Evolutionary conservation across 2,329 filamentous ascomycete genomes (phyloP).

Genomic region (Tolypocladium cylindrosporum): DNA sequence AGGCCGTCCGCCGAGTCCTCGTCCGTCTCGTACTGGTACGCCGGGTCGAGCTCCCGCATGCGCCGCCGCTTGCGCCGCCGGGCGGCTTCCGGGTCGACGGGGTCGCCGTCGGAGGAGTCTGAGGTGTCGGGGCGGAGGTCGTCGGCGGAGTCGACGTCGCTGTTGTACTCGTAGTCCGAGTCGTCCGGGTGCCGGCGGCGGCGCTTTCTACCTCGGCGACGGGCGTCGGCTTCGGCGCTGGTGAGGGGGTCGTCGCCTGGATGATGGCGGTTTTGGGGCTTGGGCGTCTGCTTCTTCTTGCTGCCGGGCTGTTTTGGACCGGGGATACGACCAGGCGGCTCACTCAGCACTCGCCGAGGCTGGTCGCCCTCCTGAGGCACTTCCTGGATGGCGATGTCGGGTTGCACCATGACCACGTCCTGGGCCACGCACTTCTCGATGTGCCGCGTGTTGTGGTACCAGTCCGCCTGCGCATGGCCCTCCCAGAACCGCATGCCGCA

Average conservation of each 20-base stretch:
- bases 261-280: neutral
- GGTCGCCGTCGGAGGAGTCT: neutral
- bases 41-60: slow-evolving; percentile 3
- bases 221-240: neutral
- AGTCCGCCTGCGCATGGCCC: neutral
- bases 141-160: neutral
- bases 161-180: neutral
- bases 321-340: neutral
- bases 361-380: neutral
- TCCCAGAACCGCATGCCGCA: slow-evolving; percentile 2
- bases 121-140: neutral
- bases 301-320: neutral
- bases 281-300: neutral
- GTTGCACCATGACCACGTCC: neutral
- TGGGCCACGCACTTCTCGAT: neutral
- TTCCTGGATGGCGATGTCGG: neutral
- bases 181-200: neutral
- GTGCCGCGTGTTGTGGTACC: slow-evolving; percentile 2
- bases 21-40: slow-evolving; percentile 10
- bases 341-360: neutral
- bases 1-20: slow-evolving; percentile 12
- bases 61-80: neutral
- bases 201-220: neutral
- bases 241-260: neutral
- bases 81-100: neutral